A percentile compares a stretch with the other conserved stretches of the same genome.
These are phyloP conservation scores for Stagonosporopsis chrysanthemi DNA, from an alignment of 2,329 filamentous ascomycete species.

Conservation along the genomic window DNA sequence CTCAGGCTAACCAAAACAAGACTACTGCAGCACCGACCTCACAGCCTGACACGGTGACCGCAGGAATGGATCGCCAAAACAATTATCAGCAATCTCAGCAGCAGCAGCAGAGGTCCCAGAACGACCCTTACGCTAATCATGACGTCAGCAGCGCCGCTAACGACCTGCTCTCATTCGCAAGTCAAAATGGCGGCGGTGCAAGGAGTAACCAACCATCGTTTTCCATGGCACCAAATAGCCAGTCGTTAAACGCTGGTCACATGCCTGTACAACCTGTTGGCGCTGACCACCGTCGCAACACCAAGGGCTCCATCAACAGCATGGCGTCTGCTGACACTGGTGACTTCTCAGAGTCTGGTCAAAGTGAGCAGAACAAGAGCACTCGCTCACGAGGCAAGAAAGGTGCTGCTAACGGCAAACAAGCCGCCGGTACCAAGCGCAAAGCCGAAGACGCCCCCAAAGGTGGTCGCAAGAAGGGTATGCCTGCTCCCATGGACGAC, in stretches of 20 bases:
- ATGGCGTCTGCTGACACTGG: slow-evolving; percentile 65
- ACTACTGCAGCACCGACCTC: slow-evolving; percentile 54
- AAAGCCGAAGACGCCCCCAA: slow-evolving; percentile 81
- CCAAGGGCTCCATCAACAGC: slow-evolving; percentile 63
- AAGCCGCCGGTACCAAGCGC: slow-evolving; percentile 61
- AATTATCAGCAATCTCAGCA: slow-evolving; percentile 56
- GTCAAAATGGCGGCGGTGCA: slow-evolving; percentile 66
- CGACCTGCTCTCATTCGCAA: slow-evolving; percentile 86
- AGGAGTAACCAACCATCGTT: slow-evolving; percentile 62
- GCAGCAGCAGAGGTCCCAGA: slow-evolving; percentile 49
- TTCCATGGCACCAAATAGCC: slow-evolving; percentile 53
- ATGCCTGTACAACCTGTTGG: slow-evolving; percentile 57
- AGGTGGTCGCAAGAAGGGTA: slow-evolving; percentile 73
- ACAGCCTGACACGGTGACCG: slow-evolving; percentile 52
- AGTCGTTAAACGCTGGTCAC: slow-evolving; percentile 52
- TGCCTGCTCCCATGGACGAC: slow-evolving; percentile 55
- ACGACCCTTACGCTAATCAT: slow-evolving; percentile 81
- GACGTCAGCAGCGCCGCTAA: slow-evolving; percentile 94
- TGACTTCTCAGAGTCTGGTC: slow-evolving; percentile 75
- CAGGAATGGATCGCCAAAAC: slow-evolving; percentile 63
- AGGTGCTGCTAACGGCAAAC: slow-evolving; percentile 46
- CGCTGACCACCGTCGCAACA: slow-evolving; percentile 60
- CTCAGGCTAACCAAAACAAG: slow-evolving; percentile 54
- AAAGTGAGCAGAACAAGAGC: slow-evolving; percentile 67
- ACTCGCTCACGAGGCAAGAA: slow-evolving; percentile 48